Evolutionary conservation across 305 asterid genomes (phyloP).

Genomic region (Fraxinus albicans): DNA sequence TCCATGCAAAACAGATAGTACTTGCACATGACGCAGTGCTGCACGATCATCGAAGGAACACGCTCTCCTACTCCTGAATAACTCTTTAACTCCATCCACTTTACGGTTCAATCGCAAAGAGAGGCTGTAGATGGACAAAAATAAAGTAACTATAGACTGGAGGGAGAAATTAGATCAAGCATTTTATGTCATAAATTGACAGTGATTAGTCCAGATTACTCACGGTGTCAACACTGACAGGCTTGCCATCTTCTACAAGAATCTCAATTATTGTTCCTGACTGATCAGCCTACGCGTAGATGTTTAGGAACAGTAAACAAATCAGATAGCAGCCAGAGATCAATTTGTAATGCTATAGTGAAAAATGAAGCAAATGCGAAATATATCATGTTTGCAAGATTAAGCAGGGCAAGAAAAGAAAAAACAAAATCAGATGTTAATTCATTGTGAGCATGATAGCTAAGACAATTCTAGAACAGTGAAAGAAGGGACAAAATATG

Average conservation of each 20-base stretch:
- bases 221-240: constrained; percentile 78
- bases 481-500: background rate
- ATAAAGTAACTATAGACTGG: constrained; percentile 17
- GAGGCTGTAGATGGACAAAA: constrained; percentile 55
- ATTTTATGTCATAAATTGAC: background rate
- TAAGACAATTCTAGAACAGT: background rate
- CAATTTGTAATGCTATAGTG: background rate
- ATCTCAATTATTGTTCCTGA: constrained; percentile 76
- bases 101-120: constrained; percentile 72
- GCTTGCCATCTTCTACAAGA: constrained; percentile 74
- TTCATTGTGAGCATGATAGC: background rate
- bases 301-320: background rate
- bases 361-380: background rate
- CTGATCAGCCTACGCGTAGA: constrained; percentile 57
- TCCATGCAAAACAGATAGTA: constrained; percentile 24
- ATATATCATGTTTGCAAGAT: background rate
- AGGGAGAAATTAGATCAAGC: background rate
- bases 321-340: background rate
- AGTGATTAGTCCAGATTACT: constrained; percentile 28
- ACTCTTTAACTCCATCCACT: constrained; percentile 16
- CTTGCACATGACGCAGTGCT: constrained; percentile 15
- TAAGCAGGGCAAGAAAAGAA: background rate
- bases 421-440: background rate
- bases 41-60: constrained; percentile 22
- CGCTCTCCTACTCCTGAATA: constrained; percentile 28